Evolutionary conservation across 2,329 filamentous ascomycete genomes (phyloP), one percentile per base, ranked within the genome.

Genomic region (Fusarium dlaminii): DNA sequence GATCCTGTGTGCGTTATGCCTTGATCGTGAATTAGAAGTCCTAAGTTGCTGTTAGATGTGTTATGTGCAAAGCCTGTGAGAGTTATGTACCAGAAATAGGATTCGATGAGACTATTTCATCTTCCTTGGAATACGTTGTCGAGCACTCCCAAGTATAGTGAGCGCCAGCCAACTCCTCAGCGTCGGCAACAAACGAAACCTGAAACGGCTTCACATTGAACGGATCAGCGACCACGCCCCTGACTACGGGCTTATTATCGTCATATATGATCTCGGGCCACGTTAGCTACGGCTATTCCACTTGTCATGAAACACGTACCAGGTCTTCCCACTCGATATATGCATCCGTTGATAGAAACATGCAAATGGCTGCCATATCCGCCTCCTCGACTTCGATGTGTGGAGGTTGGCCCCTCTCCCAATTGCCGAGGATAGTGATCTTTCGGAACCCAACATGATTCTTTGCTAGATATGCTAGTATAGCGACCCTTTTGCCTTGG

Each of bases 361-460:
- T 76, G 72, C 89, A 90, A 22, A 87, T 84, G 0, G 87, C 85
- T 40, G 83, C 81, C 5, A 80, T 78, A 59, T 90, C 87, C 3
- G 75, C 69, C 24, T 79, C 69, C 32, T 83, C 84, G 2, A 89
- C 77, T 4, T 80, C 72, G 5, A 89, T 63, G 3, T 76, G 70
- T 4, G 86, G 83, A 2, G 80, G 69, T 22, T 82, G 56, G 6
- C 82, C 82, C 40, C 75, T 78, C 2, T 73, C 72, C 83, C 83
- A 86, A 0, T 79, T 49, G 1, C 75, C 77, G 4, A 79, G 69
- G 24, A 90, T 76, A 0, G 85, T 84, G 51, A 90, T 72, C 45
- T 83, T 83, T 24, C 88, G 85, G 73, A 90, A 90, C 3, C 89
- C 89, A 49, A 90, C 84, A 64, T 90, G 86, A 70, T 88, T 86